phyloP scores from a whole-genome alignment of 2,329 filamentous ascomycete genomes.

The Diaporthe sp. region DNA sequence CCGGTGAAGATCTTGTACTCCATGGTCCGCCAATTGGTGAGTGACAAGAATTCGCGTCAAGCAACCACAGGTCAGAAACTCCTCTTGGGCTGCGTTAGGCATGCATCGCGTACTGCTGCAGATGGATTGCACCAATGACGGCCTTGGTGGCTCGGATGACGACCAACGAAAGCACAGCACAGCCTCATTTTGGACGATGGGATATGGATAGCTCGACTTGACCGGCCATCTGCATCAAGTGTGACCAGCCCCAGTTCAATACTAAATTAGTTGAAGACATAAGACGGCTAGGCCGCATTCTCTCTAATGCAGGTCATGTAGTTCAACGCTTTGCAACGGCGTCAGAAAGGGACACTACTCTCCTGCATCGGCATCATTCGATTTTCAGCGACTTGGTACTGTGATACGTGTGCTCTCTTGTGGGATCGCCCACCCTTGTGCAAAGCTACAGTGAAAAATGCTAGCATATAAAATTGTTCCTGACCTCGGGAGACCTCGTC shows the following conservation, averaged over 20 bases:
- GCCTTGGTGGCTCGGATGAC: neutral
- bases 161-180: neutral
- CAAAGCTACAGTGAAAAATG: no score
- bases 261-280: neutral
- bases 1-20: neutral
- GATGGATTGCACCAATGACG: neutral
- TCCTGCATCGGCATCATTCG: no score
- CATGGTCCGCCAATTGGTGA: neutral
- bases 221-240: neutral
- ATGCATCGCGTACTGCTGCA: neutral
- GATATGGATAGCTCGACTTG: neutral
- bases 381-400: no score
- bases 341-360: no score
- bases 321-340: no score
- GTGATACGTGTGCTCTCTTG: no score
- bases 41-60: slow-evolving; percentile 1
- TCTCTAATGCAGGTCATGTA: neutral
- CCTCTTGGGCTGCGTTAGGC: slow-evolving; percentile 2
- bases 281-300: neutral
- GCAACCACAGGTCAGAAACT: neutral
- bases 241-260: neutral
- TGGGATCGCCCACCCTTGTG: no score
- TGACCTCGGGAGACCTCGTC: no score
- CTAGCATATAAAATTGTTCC: no score
- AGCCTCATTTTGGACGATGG: neutral